Percentiles rank a stretch among this genome's conserved stretches.
phyloP scores from a whole-genome alignment of 23 red algal species.

The Agarophyton chilense region DNA sequence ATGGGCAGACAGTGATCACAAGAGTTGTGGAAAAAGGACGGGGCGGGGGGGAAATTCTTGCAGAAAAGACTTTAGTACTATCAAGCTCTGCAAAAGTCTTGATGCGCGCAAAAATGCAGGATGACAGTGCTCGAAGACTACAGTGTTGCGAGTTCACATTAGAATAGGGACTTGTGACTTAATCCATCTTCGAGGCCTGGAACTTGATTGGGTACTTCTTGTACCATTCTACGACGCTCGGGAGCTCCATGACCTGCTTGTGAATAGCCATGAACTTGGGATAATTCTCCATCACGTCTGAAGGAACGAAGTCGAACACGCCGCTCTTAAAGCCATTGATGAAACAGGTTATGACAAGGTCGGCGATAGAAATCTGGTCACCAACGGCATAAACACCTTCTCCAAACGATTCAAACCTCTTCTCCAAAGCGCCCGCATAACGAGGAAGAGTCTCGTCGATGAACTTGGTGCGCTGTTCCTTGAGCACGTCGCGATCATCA shows the following conservation, averaged over 20 bases:
- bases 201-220: slow-evolving; percentile 43
- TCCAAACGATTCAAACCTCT: slow-evolving; percentile 35
- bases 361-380: slow-evolving; percentile 30
- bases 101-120: too few relatives aligned
- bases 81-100: too few relatives aligned
- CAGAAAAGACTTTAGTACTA: too few relatives aligned
- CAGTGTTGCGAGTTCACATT: neutral
- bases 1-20: too few relatives aligned
- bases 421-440: slow-evolving; percentile 33
- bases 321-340: neutral
- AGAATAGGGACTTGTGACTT: neutral
- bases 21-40: too few relatives aligned
- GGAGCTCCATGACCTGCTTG: slow-evolving; percentile 40
- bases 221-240: slow-evolving; percentile 52
- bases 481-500: slow-evolving; percentile 3
- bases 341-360: slow-evolving; percentile 11
- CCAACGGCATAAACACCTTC: slow-evolving; percentile 34
- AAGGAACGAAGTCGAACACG: neutral
- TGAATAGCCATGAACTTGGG: neutral
- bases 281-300: slow-evolving; percentile 15
- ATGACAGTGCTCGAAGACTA: too few relatives aligned
- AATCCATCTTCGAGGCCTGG: neutral
- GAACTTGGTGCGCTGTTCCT: slow-evolving; percentile 15
- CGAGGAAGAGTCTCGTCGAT: slow-evolving; percentile 16
- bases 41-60: too few relatives aligned